Conservation (phyloP, 2,329 filamentous ascomycete species). For the Cytospora chrysosperma region DNA sequence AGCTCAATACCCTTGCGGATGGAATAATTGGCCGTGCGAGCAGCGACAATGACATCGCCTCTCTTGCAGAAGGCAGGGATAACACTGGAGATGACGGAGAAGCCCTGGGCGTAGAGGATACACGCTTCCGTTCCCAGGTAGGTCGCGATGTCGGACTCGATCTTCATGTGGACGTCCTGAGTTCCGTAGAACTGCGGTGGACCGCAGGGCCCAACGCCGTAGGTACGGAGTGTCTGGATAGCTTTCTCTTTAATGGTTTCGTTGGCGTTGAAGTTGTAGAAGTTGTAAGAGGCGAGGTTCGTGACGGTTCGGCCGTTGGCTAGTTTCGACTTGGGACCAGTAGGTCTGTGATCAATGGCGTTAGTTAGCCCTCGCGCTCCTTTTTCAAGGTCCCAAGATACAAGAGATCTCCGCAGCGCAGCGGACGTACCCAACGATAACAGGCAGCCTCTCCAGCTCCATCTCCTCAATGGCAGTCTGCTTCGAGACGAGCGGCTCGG, state of each 20-base stretch:
- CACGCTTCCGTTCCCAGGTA: constrained; percentile 85
- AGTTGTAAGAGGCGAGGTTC: constrained; percentile 94
- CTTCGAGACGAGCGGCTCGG: constrained; percentile 81
- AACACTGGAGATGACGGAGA: constrained; percentile 94
- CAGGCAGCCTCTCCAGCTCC: constrained; percentile 80
- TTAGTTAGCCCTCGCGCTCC: constrained; percentile 6
- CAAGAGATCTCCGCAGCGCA: neutral
- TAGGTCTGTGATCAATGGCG: constrained; percentile 57
- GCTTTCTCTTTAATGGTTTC: constrained; percentile 93
- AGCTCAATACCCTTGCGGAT: constrained; percentile 94
- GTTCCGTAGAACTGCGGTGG: constrained; percentile 98
- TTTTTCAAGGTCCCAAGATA: neutral
- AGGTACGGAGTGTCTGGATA: constrained; percentile 88
- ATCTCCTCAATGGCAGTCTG: constrained; percentile 73
- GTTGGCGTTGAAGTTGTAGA: constrained; percentile 94
- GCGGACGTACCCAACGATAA: constrained; percentile 75
- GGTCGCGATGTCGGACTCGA: constrained; percentile 87
- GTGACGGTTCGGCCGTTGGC: constrained; percentile 84
- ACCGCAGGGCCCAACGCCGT: constrained; percentile 94
- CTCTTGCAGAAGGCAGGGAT: constrained; percentile 97
- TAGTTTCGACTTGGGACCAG: constrained; percentile 86
- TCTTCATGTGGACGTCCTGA: constrained; percentile 97
- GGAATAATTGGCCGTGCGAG: constrained; percentile 88
- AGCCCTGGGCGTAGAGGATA: constrained; percentile 94
- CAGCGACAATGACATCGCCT: constrained; percentile 94